phyloP scores from a whole-genome alignment of 495 filamentous ascomycete genomes.

The Penicillium longicatenatum region DNA sequence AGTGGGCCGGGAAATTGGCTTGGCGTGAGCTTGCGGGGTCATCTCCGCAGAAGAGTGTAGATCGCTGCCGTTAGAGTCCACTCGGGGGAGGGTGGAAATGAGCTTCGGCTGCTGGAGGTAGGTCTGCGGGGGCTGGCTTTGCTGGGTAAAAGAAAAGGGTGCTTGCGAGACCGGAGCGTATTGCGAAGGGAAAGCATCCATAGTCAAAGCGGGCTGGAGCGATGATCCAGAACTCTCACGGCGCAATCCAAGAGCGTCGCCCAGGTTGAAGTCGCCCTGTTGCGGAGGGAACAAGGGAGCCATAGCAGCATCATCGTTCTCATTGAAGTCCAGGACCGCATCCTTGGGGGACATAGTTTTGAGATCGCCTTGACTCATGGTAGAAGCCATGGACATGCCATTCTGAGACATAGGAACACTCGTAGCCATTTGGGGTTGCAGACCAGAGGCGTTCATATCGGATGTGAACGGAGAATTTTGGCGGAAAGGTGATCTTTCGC shows the following conservation, averaged over 20 bases:
- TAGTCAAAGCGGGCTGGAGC: constrained; percentile 42
- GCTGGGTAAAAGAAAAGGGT: constrained; percentile 48
- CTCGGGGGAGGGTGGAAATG: constrained; percentile 54
- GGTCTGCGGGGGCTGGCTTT: constrained; percentile 49
- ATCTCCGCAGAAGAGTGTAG: constrained; percentile 27
- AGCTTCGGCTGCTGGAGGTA: constrained; percentile 56
- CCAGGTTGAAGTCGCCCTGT: constrained; percentile 43
- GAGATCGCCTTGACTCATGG: constrained; percentile 41
- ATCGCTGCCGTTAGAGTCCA: constrained; percentile 68
- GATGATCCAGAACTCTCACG: constrained; percentile 51
- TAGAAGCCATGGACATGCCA: constrained; percentile 32
- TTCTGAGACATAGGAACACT: constrained; percentile 41
- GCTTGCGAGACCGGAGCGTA: constrained; percentile 35
- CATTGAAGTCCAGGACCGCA: constrained; percentile 80
- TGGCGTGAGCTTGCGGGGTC: constrained; percentile 31
- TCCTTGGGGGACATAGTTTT: constrained; percentile 98
- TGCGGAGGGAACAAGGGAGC: constrained; percentile 66
- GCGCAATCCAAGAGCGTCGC: constrained; percentile 40
- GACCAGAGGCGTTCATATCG: constrained; percentile 29
- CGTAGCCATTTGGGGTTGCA: constrained; percentile 45
- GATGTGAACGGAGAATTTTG: constrained; percentile 67
- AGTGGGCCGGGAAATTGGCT: constrained; percentile 53
- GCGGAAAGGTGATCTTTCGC: constrained; percentile 83
- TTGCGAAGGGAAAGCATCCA: constrained; percentile 46
- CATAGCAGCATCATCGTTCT: constrained; percentile 65